A percentile compares a stretch with the other conserved stretches of the same genome.
These are phyloP conservation scores for Amanita thiersii DNA, from an alignment of 768 basidiomycete species.

Conservation along the genomic window DNA sequence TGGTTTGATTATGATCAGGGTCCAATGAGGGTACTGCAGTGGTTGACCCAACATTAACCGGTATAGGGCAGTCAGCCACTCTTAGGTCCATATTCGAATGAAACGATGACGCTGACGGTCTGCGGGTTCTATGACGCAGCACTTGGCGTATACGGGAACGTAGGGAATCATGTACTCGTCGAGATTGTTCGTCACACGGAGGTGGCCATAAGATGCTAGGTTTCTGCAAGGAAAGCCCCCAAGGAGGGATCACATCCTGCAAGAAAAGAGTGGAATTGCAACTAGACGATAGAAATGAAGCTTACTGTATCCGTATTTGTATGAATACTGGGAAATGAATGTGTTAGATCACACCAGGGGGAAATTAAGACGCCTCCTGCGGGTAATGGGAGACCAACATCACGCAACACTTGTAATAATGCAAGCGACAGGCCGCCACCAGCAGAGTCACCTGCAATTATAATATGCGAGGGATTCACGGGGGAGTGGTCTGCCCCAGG, in stretches of 20 bases:
- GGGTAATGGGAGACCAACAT: conserved; percentile 71
- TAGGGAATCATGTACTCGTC: conserved; percentile 46
- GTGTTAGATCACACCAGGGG: conserved; percentile 89
- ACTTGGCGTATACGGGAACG: conserved; percentile 54
- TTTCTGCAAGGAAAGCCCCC: conserved; percentile 71
- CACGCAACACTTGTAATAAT: conserved; percentile 81
- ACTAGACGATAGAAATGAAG: conserved; percentile 2
- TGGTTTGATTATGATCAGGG: conserved; percentile 30
- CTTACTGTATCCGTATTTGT: conserved; percentile 76
- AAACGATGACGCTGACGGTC: conserved; percentile 15
- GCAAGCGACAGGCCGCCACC: conserved; percentile 85
- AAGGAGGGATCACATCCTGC: conserved; percentile 75
- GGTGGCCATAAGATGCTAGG: conserved; percentile 76
- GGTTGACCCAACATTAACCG: conserved; percentile 42
- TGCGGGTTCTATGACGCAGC: conserved; percentile 19
- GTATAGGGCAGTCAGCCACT: conserved; percentile 14
- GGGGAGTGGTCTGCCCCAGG: conserved; percentile 67
- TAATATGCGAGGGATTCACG: conserved; percentile 73
- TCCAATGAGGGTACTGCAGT: conserved; percentile 30
- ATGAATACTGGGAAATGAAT: conserved; percentile 87
- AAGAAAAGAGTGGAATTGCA: neutral
- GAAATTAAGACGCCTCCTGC: conserved; percentile 87
- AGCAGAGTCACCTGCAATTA: conserved; percentile 88
- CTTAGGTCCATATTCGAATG: neutral
- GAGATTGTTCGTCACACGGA: conserved; percentile 57